phyloP scores from a whole-genome alignment of 176 grass and related monocot genomes.

The Aegilops longissima region DNA sequence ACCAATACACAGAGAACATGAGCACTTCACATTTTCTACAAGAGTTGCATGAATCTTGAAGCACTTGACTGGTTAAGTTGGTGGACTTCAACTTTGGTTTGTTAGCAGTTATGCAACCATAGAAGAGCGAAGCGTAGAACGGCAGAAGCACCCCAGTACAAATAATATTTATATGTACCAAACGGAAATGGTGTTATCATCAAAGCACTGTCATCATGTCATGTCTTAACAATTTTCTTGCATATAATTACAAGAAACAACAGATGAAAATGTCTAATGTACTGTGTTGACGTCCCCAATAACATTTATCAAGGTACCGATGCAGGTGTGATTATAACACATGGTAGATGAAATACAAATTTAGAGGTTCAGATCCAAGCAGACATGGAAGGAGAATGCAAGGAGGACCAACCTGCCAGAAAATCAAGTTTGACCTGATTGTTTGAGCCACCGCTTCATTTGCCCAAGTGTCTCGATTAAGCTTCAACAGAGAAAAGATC shows the following conservation, averaged over 20 bases:
- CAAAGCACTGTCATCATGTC: background rate
- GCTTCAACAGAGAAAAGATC: slow-evolving; percentile 39
- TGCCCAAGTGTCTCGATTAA: slow-evolving; percentile 96
- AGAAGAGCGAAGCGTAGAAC: background rate
- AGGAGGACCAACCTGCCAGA: slow-evolving; percentile 83
- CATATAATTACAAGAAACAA: background rate
- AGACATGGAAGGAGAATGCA: background rate
- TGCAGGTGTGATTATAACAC: background rate
- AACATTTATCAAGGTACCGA: background rate
- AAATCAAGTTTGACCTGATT: slow-evolving; percentile 92
- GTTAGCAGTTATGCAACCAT: background rate
- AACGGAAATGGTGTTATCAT: background rate
- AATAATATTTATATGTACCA: background rate
- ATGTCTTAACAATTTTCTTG: background rate
- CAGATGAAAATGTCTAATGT: background rate
- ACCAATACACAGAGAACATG: background rate
- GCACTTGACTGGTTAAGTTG: slow-evolving; percentile 1
- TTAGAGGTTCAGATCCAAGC: background rate
- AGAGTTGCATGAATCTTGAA: background rate
- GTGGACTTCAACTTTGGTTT: background rate
- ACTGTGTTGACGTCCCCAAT: background rate
- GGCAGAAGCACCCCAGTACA: background rate
- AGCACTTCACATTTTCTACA: background rate
- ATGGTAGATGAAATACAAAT: background rate
- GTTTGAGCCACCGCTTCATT: slow-evolving; percentile 85